Evolutionary conservation across 2,329 filamentous ascomycete species (phyloP), one percentile per base, ranked within the genome.

Genomic region (Epichloe baconii): DNA sequence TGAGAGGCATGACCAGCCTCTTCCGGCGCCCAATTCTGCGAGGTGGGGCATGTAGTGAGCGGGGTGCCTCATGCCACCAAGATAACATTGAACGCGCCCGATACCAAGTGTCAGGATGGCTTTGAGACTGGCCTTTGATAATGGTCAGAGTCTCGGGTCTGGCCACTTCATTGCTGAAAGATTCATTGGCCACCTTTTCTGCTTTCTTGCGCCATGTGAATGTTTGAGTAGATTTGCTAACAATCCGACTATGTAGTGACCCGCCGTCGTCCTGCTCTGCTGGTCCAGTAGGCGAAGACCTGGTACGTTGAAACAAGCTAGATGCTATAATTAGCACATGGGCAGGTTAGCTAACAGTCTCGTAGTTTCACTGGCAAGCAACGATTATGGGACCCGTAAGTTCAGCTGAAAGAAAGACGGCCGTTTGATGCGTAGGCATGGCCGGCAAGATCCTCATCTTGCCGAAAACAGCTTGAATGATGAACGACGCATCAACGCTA

Each of bases 301-400:
- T 98, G 82, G 93, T 97, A 90, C 66, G 88, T 78, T 40, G 4
- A 11, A 10, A 17, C 7, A 4, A 14, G 7, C 8, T 4, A n/a
- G 3, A 31, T 11, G 26, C 26, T 31, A 31, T 11, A 26, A 31
- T 3, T 15, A 37, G 15, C n/a, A 34, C 15, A 12, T 17, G 26
- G n/a, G 10, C 11, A 14, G 8, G 7, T 26, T 8, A 31, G 47
- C 60, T 67, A 53, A 68, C 61, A 31, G 15, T 42, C 23, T 40
- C 52, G 63, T 63, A 98, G 91, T 98, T 98, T 69, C 93, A 97
- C 83, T 98, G 93, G 93, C 93, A 98, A 84, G 93, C 93, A 65
- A 98, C 93, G 49, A 98, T 98, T 70, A 98, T 98, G 93, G 93
- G 93, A 73, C 93, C 93, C 69, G 88, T 95, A 83, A 82, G 88